phyloP scores from a whole-genome alignment of 2,329 filamentous ascomycete species.

The Scolecobasidium constrictum region DNA sequence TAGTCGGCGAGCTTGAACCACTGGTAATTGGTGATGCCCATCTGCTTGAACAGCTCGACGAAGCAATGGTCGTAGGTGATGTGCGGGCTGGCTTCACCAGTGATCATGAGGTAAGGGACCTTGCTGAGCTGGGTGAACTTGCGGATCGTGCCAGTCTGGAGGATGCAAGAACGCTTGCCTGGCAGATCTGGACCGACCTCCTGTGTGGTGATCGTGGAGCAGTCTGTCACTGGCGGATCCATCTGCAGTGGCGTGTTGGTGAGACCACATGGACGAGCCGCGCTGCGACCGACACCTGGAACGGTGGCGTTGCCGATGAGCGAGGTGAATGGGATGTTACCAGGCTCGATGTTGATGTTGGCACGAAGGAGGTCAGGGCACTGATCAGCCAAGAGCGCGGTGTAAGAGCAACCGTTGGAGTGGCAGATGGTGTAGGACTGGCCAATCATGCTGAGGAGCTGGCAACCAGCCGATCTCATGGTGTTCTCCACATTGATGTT shows the following conservation, averaged over 20 bases:
- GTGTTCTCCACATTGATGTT: constrained; percentile 19
- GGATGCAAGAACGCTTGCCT: constrained; percentile 23
- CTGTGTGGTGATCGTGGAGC: constrained; percentile 15
- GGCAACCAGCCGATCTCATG: constrained; percentile 27
- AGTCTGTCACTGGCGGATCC: constrained; percentile 20
- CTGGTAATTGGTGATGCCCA: constrained; percentile 17
- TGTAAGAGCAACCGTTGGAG: constrained; percentile 36
- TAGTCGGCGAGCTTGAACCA: constrained; percentile 32
- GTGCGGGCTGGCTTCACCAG: constrained; percentile 44
- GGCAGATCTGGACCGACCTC: constrained; percentile 16
- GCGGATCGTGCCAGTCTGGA: constrained; percentile 29
- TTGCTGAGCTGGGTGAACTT: constrained; percentile 37
- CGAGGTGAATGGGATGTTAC: constrained; percentile 13
- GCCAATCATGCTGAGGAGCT: constrained; percentile 33
- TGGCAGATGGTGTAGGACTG: constrained; percentile 38
- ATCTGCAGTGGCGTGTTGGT: constrained; percentile 23
- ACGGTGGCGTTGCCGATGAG: constrained; percentile 8
- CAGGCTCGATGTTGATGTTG: constrained; percentile 42
- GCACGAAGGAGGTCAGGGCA: constrained; percentile 36
- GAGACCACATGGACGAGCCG: constrained; percentile 23
- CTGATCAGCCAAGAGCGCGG: constrained; percentile 39
- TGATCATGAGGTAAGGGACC: constrained; percentile 40
- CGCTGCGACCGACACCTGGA: constrained; percentile 1
- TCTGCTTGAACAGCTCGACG: constrained; percentile 39
- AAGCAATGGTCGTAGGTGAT: constrained; percentile 45